Evolutionary conservation across 768 basidiomycete genomes (phyloP).

Genomic region (Boletus speciosus): DNA sequence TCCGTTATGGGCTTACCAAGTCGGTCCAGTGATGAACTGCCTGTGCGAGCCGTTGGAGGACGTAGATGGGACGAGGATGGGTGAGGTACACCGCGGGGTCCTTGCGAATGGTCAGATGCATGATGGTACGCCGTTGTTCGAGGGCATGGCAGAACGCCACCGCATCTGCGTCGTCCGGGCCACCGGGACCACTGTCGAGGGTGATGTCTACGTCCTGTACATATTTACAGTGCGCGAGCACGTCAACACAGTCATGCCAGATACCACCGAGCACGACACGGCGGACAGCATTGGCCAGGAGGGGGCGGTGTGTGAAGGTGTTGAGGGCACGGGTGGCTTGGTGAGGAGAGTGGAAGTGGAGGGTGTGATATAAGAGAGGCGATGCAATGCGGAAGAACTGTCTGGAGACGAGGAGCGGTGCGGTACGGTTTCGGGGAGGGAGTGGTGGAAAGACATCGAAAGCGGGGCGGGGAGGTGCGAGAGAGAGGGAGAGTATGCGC

Average conservation of each 20-base stretch:
- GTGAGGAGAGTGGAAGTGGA: constrained; percentile 40
- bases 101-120: constrained; percentile 53
- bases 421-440: constrained; percentile 24
- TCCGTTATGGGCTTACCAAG: constrained; percentile 40
- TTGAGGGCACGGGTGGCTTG: constrained; percentile 39
- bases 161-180: constrained; percentile 16
- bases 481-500: constrained; percentile 39
- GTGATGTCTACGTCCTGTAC: constrained; percentile 40
- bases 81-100: constrained; percentile 51
- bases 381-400: constrained; percentile 53
- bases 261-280: constrained; percentile 41
- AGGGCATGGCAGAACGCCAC: constrained; percentile 43
- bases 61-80: constrained; percentile 40
- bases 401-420: constrained; percentile 50
- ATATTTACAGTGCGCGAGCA: constrained; percentile 32
- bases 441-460: constrained; percentile 21
- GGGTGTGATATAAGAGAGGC: constrained; percentile 53
- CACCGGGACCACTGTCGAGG: constrained; percentile 23
- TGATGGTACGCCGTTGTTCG: constrained; percentile 33
- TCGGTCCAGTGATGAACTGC: constrained; percentile 42
- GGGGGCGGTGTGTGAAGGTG: constrained; percentile 37
- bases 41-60: constrained; percentile 45
- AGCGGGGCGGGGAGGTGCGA: constrained; percentile 25
- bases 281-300: constrained; percentile 40
- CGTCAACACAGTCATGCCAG: constrained; percentile 37